Percentiles rank a stretch among this genome's conserved stretches.
phyloP scores from a whole-genome alignment of 805 yeast genomes.

The Sugiyamaella chiloensis region DNA sequence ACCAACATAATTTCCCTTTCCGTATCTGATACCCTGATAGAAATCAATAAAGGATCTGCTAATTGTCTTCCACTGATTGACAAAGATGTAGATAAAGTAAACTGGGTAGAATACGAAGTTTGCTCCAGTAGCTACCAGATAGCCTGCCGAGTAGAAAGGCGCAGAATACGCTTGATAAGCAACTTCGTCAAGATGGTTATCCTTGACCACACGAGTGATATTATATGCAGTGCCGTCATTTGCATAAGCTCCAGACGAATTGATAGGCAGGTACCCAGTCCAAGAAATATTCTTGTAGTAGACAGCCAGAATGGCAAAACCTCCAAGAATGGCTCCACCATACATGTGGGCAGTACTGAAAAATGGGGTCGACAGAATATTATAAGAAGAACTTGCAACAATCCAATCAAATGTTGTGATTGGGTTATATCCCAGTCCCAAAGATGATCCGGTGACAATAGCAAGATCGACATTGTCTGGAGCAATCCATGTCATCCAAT shows the following conservation, averaged over 20 bases:
- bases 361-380: slow-evolving; percentile 42
- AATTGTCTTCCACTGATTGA: slow-evolving; percentile 19
- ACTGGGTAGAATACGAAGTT: slow-evolving; percentile 56
- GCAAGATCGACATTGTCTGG: slow-evolving; percentile 56
- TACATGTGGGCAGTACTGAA: slow-evolving; percentile 35
- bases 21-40: slow-evolving; percentile 13
- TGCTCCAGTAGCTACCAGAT: slow-evolving; percentile 46
- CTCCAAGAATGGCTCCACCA: slow-evolving; percentile 46
- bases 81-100: slow-evolving; percentile 41
- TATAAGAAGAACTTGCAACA: slow-evolving; percentile 31
- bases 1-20: slow-evolving; percentile 12
- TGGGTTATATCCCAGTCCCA: slow-evolving; percentile 45
- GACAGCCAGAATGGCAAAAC: slow-evolving; percentile 45
- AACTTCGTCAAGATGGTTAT: slow-evolving; percentile 43
- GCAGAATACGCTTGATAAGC: slow-evolving; percentile 61
- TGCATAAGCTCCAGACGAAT: slow-evolving; percentile 50
- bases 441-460: slow-evolving; percentile 57
- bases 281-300: slow-evolving; percentile 57
- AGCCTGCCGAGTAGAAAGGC: slow-evolving; percentile 61
- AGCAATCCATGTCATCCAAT: slow-evolving; percentile 59
- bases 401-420: slow-evolving; percentile 47
- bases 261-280: slow-evolving; percentile 59
- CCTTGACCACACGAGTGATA: slow-evolving; percentile 43
- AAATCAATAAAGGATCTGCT: slow-evolving; percentile 15
- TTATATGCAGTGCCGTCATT: slow-evolving; percentile 51